Conservation (phyloP, 192 early-diverging fungal species). For the Physocladia obscura region DNA sequence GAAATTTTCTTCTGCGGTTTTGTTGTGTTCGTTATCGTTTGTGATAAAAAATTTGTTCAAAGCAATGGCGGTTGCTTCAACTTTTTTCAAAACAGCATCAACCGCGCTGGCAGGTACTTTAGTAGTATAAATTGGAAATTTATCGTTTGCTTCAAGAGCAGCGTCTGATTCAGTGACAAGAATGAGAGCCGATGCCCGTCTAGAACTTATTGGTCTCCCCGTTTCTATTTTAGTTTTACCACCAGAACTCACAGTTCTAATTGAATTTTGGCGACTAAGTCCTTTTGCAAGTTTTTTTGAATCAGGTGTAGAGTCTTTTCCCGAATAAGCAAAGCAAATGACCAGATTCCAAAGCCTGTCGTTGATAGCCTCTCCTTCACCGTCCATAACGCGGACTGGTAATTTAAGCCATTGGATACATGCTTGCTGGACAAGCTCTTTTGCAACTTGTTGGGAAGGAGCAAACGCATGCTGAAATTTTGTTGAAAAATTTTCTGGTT, state of each 20-base stretch:
- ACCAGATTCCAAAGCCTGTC: conserved; percentile 16
- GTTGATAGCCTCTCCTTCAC: conserved; percentile 12
- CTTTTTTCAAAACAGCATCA: neutral
- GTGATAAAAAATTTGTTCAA: conserved; percentile 7
- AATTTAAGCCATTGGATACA: conserved; percentile 26
- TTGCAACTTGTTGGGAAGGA: neutral
- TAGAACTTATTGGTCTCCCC: neutral
- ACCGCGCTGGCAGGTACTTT: conserved; percentile 6
- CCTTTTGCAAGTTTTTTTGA: neutral
- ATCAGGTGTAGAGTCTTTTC: neutral
- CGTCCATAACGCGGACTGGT: conserved; percentile 2
- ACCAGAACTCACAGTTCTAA: neutral
- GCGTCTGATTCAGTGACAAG: neutral
- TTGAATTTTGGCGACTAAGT: neutral
- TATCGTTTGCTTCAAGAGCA: neutral
- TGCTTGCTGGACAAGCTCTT: neutral
- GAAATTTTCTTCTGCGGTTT: neutral
- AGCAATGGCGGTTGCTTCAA: neutral
- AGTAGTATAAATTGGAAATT: conserved; percentile 1
- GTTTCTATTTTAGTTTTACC: neutral
- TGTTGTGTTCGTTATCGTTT: neutral
- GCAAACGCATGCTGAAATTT: neutral
- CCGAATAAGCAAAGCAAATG: conserved; percentile 12
- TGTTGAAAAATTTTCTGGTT: neutral
- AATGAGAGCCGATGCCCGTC: conserved; percentile 5